Conservation (phyloP, 495 filamentous ascomycete genomes). For the Penicillium argentinense region DNA sequence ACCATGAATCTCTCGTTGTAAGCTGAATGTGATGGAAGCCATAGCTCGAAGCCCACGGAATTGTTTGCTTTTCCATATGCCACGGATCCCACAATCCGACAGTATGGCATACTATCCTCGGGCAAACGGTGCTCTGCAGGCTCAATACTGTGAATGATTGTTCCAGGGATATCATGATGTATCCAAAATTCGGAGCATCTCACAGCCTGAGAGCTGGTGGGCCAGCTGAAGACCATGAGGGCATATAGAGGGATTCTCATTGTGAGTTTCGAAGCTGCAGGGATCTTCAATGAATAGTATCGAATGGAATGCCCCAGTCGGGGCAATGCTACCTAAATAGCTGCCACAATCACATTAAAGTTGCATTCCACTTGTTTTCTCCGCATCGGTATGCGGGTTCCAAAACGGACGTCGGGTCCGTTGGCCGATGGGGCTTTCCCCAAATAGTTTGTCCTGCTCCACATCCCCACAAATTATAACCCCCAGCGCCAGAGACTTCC, state of each 20-base stretch:
- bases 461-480: not conserved
- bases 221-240: not conserved
- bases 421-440: not conserved
- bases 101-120: not conserved
- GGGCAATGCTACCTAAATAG: too few species aligned
- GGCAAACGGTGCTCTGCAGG: not conserved
- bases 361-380: not conserved
- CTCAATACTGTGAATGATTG: not conserved
- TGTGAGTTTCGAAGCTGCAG: too few species aligned
- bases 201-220: not conserved
- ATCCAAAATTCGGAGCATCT: not conserved
- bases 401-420: not conserved
- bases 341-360: too few species aligned
- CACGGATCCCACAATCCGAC: not conserved
- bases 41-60: constrained; percentile 20
- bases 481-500: too few species aligned
- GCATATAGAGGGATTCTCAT: not conserved
- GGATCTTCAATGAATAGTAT: too few species aligned
- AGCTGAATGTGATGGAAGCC: constrained; percentile 17
- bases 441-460: not conserved
- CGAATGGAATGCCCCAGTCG: too few species aligned
- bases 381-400: too few species aligned
- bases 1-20: constrained; percentile 34
- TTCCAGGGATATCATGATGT: not conserved
- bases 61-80: constrained; percentile 1